Base-by-base conservation (phyloP, 192 early-diverging fungal species). In the Globomyces pollinis-pini region DNA sequence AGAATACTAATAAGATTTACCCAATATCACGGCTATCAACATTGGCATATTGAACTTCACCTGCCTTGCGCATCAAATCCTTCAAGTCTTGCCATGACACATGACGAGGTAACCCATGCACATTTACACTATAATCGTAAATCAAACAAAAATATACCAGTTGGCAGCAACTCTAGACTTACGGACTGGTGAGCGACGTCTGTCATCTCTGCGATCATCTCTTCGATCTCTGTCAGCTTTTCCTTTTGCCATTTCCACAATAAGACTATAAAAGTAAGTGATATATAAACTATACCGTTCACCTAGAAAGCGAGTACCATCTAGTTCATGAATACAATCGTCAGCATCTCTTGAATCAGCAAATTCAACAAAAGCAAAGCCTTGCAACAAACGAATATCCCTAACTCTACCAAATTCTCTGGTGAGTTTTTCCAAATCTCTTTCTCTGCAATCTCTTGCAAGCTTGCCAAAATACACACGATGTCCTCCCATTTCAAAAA, bases 361-460 rank as follows among this genome's bases (percentile, higher is more conserved):
- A 64, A 91, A 95, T 74, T 97, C 94, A 32, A 96, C 89, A 78
- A 96, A 96, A 24, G 88, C 91, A 73, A 91, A 96, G 20, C 93
- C 91, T 28, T 79, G 76, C 64, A 88, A 78, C 59, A 90, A 64
- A 54, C 86, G 87, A 35, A 92, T 83, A 65, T 93, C 90, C 64
- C 78, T 73, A 63, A 92, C 84, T 36, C 80, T 75, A 6, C 93
- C 93, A 60, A 88, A 93, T 41, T 79, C 82, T 60, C 80, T 84
- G 65, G 87, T 87, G 52, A 91, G 81, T 42, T 75, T 72, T 74
- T 92, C 87, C 20, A 96, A 65, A 65, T 96, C 93, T 32, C 88
- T 78, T 64, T 89, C 84, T 52, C 78, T 83, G 34, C 84, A 80
- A 66, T 96, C 91, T 64, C 88, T 81, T 6, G 93, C 76, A 50